Base-by-base conservation (phyloP, 257 asterid genomes). In the Solanum chmielewskii region DNA sequence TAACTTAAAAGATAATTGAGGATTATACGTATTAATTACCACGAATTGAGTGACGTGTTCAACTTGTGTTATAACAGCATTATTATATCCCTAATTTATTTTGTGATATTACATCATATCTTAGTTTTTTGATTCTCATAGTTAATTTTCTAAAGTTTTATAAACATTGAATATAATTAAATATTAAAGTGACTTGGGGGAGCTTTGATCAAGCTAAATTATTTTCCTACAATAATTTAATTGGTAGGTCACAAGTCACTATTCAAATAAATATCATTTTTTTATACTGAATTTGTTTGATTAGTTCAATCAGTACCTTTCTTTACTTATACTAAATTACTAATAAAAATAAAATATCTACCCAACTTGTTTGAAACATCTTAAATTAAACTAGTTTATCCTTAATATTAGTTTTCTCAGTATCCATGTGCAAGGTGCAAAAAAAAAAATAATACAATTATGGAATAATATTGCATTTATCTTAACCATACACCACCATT, bases 11-110 rank as follows among this genome's bases (percentile, higher is more conserved):
- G 62, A 16, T 16, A 52, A 52, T 52, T 16, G 23, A 52, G 10
- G 6, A 52, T 56, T 20, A 20, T 56, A 0, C 4, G 64, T 3
- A 0, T 7, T 1, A 2, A 20, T 56, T 7, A 20, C 3, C 25
- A 56, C 3, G 11, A 56, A 20, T 56, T 56, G n/a, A 18, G 64
- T 56, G 64, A 56, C 2, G 4, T 56, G 4, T 11, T 18, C 64
- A 18, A 56, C n/a, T 56, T 18, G n/a, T 52, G 64, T 56, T 56
- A 2, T 56, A 16, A 56, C 1, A 56, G 4, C 11, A 16, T 52
- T 16, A 7, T 56, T 56, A 20, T 56, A 20, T 7, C 25, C 64
- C 11, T 56, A 56, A 35, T 4, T 37, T 52, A 18, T 56, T 56
- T 56, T 20, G 11, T 56, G 1, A 7, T 56, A 23, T 23, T 60